Base-by-base conservation (phyloP, 257 asterid species). In the Fraxinus americana region DNA sequence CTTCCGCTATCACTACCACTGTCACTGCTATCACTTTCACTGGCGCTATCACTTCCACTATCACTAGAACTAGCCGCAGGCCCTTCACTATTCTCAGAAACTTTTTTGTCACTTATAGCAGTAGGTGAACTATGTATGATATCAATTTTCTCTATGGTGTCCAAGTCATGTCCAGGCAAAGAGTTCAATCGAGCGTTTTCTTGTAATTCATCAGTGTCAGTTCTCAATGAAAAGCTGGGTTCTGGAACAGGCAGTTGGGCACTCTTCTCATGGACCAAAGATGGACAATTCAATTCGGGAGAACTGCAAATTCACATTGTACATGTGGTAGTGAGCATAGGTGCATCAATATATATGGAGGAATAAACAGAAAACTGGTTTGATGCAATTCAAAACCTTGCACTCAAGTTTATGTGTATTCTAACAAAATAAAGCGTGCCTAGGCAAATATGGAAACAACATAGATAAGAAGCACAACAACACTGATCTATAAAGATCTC, bases 1-100 rank as follows among this genome's bases (percentile, higher is more conserved):
- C 97, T 90, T 75, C 83, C 88, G 81, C 92, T 89, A 67, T 82
- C 94, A 78, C 97, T 89, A 63, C 87, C 89, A 73, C 92, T 86
- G 61, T 86, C 91, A 86, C 92, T 90, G 72, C 89, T 86, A 67
- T 87, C 92, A 78, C 90, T 92, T 3, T 87, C 96, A 82, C 92
- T 92, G 45, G 83, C 93, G 75, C 34, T 88, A 25, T 80, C 92
- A 74, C 97, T 90, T 77, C 83, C 87, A 2, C 94, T 90, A 41
- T 83, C 91, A 78, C 97, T 91, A 63, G 95, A 91, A 85, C 96
- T 90, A 72, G 89, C 91, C 12, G 82, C 88, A 67, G 54, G 78
- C 29, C 87, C 87, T 86, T 82, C 95, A 68, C 83, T 82, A 72
- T 84, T 91, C 43, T 89, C 87, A 27, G 89, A 70, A 39, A 69